Conservation (phyloP, 148 eudicot genomes). For the Amaranthus hypochondriacus region DNA sequence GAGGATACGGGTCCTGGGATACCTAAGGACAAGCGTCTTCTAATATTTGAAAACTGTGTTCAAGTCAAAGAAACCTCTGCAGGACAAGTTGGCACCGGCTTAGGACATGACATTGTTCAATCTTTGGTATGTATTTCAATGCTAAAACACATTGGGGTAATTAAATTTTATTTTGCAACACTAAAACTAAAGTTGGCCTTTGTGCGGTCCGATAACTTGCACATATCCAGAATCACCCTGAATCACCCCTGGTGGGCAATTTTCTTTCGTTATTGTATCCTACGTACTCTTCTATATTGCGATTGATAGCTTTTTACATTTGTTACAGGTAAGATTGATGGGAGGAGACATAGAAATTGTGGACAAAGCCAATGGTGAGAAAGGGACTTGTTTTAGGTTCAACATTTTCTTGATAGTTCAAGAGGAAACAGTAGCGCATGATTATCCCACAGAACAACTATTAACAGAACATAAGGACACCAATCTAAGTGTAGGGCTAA, state of each 20-base stretch:
- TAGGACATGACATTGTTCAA: conserved; percentile 85
- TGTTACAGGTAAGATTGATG: conserved; percentile 68
- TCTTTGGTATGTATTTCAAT: conserved; percentile 49
- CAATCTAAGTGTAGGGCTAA: conserved; percentile 15
- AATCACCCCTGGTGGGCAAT: too few relatives aligned
- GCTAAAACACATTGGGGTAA: too few relatives aligned
- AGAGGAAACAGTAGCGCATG: conserved; percentile 6
- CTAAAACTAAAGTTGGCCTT: background rate
- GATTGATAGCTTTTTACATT: too few relatives aligned
- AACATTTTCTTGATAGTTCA: conserved; percentile 39
- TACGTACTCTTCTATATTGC: too few relatives aligned
- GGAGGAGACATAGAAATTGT: conserved; percentile 76
- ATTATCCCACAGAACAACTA: conserved; percentile 2
- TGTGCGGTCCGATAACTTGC: too few relatives aligned
- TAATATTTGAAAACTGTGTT: conserved; percentile 73
- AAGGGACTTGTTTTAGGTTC: conserved; percentile 72
- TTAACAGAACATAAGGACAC: conserved; percentile 8
- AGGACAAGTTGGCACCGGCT: conserved; percentile 71
- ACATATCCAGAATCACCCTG: too few relatives aligned
- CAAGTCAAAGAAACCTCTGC: conserved; percentile 59
- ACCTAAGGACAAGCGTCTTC: conserved; percentile 57
- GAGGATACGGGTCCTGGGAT: conserved; percentile 84
- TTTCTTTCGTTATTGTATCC: too few relatives aligned
- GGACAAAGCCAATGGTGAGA: conserved; percentile 49
- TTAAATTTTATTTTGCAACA: background rate